These are phyloP conservation scores for Candida maesae DNA, from an alignment of 805 yeast species.

Conservation along the genomic window DNA sequence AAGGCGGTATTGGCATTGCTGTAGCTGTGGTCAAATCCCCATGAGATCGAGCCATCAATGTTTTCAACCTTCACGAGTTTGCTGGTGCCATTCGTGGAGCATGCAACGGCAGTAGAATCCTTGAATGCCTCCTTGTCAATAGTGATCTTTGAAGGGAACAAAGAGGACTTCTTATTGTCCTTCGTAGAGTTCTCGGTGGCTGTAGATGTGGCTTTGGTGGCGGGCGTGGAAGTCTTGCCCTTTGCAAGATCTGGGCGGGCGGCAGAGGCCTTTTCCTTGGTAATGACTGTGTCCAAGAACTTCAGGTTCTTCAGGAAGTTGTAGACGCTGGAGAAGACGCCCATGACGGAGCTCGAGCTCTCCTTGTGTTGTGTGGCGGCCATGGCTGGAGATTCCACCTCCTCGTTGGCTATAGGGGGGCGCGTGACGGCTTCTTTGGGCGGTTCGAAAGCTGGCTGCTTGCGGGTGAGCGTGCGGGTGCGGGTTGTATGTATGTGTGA, in stretches of 20 bases:
- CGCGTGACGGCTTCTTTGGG: not conserved
- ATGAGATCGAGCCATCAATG: conserved; percentile 51
- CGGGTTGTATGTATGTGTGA: too few relatives aligned
- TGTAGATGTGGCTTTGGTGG: not conserved
- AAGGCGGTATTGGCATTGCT: conserved; percentile 4
- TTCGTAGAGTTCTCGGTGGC: not conserved
- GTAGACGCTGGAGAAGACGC: conserved; percentile 7
- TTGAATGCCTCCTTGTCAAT: conserved; percentile 13
- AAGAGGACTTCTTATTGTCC: not conserved
- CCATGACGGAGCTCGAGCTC: conserved; percentile 7
- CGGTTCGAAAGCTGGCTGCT: not conserved
- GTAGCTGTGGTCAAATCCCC: conserved; percentile 38
- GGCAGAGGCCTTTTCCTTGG: not conserved
- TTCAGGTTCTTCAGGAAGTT: conserved; percentile 15
- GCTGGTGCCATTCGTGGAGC: conserved; percentile 49
- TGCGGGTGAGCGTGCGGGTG: not conserved
- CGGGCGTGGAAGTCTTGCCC: not conserved
- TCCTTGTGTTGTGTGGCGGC: conserved; percentile 1
- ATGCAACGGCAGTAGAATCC: conserved; percentile 26
- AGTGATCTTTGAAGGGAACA: conserved; percentile 23
- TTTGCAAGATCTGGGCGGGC: conserved; percentile 3
- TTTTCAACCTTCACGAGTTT: conserved; percentile 50
- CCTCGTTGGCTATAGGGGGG: not conserved
- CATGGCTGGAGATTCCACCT: not conserved
- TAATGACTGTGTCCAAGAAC: conserved; percentile 16